Percentiles rank a stretch among this genome's conserved stretches.
phyloP scores from a whole-genome alignment of 495 filamentous ascomycete species.

The Xylaria castorea region DNA sequence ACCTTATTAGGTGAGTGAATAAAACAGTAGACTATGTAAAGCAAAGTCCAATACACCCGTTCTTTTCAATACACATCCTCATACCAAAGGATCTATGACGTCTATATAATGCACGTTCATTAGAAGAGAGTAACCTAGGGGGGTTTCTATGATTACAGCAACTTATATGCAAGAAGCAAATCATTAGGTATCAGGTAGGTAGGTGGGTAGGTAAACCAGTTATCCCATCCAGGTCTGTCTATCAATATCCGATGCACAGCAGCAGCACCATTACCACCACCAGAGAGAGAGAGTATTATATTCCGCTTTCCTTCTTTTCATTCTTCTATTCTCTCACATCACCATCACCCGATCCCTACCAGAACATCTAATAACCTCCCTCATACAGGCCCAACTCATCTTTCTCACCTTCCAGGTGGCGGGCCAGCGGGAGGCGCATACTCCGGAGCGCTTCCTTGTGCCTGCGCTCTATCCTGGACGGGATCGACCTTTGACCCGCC shows the following conservation, averaged over 20 bases:
- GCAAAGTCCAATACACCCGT: background rate
- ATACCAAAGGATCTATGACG: background rate
- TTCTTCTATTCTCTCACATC: background rate
- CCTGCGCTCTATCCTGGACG: conserved; percentile 49
- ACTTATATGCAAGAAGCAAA: background rate
- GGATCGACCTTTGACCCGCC: conserved; percentile 66
- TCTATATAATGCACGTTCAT: background rate
- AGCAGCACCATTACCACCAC: background rate
- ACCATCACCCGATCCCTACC: background rate
- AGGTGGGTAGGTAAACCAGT: conserved; percentile 5
- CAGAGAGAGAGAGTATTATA: background rate
- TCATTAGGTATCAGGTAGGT: background rate
- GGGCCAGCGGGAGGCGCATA: conserved; percentile 54
- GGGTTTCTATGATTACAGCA: background rate
- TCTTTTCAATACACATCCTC: background rate
- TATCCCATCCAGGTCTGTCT: background rate
- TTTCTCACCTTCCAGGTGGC: conserved; percentile 40
- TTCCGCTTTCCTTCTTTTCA: background rate
- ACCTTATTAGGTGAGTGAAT: background rate
- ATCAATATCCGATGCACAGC: background rate
- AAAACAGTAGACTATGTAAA: background rate
- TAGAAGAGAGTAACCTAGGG: background rate
- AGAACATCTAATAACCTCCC: background rate
- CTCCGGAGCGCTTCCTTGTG: conserved; percentile 39
- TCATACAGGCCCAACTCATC: background rate